Evolutionary conservation across 345 rosid genomes (phyloP).

Genomic region (Eucalyptus viminalis): DNA sequence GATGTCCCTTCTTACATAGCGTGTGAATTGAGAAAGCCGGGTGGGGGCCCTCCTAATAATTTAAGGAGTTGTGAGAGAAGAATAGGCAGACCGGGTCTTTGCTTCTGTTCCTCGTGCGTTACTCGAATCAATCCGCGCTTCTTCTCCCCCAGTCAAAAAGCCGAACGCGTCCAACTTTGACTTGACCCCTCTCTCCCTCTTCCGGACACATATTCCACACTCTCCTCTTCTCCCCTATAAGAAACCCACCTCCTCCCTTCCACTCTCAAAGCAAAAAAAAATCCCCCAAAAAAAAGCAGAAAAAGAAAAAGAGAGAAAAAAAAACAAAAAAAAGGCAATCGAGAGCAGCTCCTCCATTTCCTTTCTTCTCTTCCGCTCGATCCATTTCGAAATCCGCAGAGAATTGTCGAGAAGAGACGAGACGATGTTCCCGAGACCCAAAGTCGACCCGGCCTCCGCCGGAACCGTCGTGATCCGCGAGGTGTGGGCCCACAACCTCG

Average conservation of each 20-base stretch:
- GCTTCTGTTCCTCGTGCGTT: not conserved
- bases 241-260: not conserved
- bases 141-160: not conserved
- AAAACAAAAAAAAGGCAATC: not conserved
- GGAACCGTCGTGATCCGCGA: constrained; percentile 24
- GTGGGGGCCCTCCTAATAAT: not conserved
- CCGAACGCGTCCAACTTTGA: not conserved
- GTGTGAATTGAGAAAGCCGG: not conserved
- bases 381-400: not conserved
- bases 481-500: constrained; percentile 39
- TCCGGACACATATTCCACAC: not conserved
- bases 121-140: not conserved
- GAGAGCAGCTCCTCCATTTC: not conserved
- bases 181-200: not conserved
- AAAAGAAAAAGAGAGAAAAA: not conserved
- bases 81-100: not conserved
- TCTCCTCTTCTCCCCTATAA: not conserved
- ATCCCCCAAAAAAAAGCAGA: not conserved
- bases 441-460: not conserved
- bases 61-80: not conserved
- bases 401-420: not conserved
- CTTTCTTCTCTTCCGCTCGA: not conserved
- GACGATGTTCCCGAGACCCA: not conserved
- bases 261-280: not conserved
- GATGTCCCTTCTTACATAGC: not conserved